Percentiles rank a stretch among this genome's conserved stretches.
Evolutionary conservation across 441 rosid species (phyloP).

Genomic region (Gossypium lobatum): DNA sequence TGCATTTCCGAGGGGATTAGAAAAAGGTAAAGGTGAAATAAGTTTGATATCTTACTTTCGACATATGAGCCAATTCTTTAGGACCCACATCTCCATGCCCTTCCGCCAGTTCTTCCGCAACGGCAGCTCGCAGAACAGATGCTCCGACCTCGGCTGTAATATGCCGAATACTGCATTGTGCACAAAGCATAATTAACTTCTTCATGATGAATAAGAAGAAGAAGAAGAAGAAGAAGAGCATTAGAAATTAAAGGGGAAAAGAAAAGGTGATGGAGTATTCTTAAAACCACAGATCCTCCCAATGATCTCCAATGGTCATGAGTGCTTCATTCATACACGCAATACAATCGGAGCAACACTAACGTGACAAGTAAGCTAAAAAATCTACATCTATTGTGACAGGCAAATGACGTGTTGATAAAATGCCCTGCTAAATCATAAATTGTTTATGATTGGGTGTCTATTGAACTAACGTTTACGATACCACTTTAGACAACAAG

Average conservation of each 20-base stretch:
- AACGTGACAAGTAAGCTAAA: background rate
- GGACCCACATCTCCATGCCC: slow-evolving; percentile 76
- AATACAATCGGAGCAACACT: background rate
- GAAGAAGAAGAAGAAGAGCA: background rate
- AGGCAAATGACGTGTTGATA: background rate
- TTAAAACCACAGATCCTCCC: background rate
- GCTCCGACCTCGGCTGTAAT: slow-evolving; percentile 94
- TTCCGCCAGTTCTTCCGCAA: slow-evolving; percentile 71
- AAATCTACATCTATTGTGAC: background rate
- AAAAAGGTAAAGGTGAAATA: background rate
- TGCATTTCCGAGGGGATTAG: background rate
- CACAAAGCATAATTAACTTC: background rate
- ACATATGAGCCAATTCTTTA: slow-evolving; percentile 70
- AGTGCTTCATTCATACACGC: background rate
- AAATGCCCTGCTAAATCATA: background rate
- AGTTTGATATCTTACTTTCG: slow-evolving; percentile 50
- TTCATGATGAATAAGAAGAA: background rate
- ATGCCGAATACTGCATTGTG: slow-evolving; percentile 63
- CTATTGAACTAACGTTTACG: background rate
- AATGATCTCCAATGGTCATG: background rate
- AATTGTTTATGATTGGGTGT: background rate
- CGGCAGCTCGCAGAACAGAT: slow-evolving; percentile 84
- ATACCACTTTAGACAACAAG: background rate
- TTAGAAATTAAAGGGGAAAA: background rate
- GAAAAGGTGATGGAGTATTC: no score